phyloP scores from a whole-genome alignment of 192 early-diverging fungal species.

The Lobosporangium transversale region DNA sequence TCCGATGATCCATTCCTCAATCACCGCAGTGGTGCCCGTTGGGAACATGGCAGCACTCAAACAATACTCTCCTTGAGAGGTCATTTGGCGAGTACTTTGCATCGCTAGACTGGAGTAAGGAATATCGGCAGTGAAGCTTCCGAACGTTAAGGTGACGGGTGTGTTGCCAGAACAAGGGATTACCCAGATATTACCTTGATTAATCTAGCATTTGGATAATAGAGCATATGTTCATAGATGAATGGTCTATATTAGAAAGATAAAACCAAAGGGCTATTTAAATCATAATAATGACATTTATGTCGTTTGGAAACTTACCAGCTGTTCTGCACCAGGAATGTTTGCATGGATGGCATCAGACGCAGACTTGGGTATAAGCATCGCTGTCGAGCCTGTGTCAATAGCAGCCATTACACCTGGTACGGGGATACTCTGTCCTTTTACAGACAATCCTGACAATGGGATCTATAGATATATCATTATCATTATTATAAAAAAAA shows the following conservation, averaged over 20 bases:
- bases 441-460: constrained; percentile 15
- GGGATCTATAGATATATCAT: constrained; percentile 29
- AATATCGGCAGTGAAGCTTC: constrained; percentile 13
- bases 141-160: constrained; percentile 36
- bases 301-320: neutral
- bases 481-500: neutral
- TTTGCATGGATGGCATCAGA: constrained; percentile 49
- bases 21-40: neutral
- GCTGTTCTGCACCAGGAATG: constrained; percentile 51
- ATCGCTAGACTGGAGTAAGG: constrained; percentile 45
- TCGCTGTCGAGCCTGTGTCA: constrained; percentile 67
- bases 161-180: constrained; percentile 50
- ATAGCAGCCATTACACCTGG: constrained; percentile 41
- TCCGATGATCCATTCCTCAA: constrained; percentile 57
- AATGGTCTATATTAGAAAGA: neutral
- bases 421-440: constrained; percentile 1
- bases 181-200: constrained; percentile 36
- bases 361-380: constrained; percentile 56
- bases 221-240: neutral
- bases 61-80: constrained; percentile 21
- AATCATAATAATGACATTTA: neutral
- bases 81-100: constrained; percentile 20
- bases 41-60: constrained; percentile 44
- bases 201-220: no score
- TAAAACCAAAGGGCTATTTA: no score